phyloP scores from a whole-genome alignment of 306 rosid genomes.

The Albizia julibrissin region DNA sequence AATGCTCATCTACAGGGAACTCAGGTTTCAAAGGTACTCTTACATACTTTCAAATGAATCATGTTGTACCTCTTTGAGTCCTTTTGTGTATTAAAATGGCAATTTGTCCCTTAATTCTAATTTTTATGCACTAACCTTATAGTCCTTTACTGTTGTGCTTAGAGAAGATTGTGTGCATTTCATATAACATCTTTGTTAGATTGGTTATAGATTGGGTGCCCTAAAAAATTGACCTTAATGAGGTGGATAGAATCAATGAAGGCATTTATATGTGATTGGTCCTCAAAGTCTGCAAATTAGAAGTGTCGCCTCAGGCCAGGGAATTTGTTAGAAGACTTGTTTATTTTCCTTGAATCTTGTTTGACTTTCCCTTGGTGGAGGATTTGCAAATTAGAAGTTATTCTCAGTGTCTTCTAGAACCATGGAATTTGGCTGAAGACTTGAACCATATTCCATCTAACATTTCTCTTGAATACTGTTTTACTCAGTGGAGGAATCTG shows the following conservation, averaged over 20 bases:
- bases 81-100: neutral
- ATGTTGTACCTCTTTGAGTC: neutral
- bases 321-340: neutral
- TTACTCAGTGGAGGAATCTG: constrained; percentile 30
- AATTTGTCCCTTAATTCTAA: neutral
- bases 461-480: constrained; percentile 23
- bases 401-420: constrained; percentile 18
- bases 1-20: constrained; percentile 59
- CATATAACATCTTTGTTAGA: neutral
- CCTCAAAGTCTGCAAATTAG: neutral
- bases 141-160: neutral
- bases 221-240: neutral
- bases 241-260: neutral
- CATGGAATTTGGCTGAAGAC: constrained; percentile 15
- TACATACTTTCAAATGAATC: neutral
- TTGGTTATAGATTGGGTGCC: constrained; percentile 14
- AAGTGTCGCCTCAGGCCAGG: neutral
- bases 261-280: neutral
- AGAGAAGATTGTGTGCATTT: neutral
- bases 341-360: neutral
- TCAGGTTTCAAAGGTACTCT: constrained; percentile 50
- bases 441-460: constrained; percentile 25
- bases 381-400: neutral
- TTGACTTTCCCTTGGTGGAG: neutral
- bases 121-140: neutral